Conservation (phyloP, 2,329 filamentous ascomycete species). For the Ophiostoma triangulosporum region DNA sequence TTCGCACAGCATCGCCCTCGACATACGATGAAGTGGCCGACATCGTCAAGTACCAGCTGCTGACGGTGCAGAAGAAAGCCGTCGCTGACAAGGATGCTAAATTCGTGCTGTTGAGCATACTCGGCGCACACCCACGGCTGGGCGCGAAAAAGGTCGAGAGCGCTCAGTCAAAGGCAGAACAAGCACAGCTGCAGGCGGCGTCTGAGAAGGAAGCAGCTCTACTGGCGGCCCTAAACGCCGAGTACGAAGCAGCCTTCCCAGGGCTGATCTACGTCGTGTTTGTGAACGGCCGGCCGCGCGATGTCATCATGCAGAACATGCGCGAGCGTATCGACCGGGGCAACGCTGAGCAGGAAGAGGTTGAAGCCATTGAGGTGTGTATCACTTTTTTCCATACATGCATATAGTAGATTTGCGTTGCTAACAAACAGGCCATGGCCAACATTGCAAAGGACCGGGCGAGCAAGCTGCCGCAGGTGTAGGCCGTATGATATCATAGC, state of each 20-base stretch:
- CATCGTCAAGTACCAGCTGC: conserved; percentile 49
- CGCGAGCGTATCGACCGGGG: conserved; percentile 53
- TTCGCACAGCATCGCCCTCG: conserved; percentile 35
- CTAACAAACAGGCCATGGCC: conserved; percentile 59
- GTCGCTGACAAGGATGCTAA: conserved; percentile 28
- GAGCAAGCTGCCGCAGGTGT: conserved; percentile 35
- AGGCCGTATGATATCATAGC: not conserved
- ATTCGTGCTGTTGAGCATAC: conserved; percentile 52
- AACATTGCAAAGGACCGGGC: conserved; percentile 77
- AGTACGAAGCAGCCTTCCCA: conserved; percentile 72
- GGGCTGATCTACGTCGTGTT: conserved; percentile 84
- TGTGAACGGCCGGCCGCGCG: conserved; percentile 66
- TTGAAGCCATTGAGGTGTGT: conserved; percentile 58
- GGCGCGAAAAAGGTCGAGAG: conserved; percentile 75
- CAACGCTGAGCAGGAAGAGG: conserved; percentile 53
- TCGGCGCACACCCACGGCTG: conserved; percentile 71
- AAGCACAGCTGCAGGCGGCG: conserved; percentile 54
- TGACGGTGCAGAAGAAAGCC: conserved; percentile 35
- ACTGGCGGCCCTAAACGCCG: conserved; percentile 52
- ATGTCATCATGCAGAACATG: conserved; percentile 74
- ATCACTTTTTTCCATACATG: too few species aligned
- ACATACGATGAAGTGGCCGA: conserved; percentile 60
- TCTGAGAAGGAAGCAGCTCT: conserved; percentile 41
- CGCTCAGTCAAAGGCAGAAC: conserved; percentile 66
- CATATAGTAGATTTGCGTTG: too few species aligned